phyloP scores from a whole-genome alignment of 805 yeast genomes.

The Kluyveromyces dobzhanskii region DNA sequence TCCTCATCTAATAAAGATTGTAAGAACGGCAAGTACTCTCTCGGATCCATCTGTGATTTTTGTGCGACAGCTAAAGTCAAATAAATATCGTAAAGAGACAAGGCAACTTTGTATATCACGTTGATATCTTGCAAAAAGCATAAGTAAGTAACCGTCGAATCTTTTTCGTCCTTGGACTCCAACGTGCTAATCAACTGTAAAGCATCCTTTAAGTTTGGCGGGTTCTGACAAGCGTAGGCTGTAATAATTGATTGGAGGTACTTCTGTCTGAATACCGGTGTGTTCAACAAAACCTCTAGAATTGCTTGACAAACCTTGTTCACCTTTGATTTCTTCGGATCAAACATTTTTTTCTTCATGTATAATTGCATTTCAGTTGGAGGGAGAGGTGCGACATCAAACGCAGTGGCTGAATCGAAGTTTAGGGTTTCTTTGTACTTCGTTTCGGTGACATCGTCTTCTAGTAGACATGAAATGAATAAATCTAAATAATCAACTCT shows the following conservation, averaged over 20 bases:
- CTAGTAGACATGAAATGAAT: conserved; percentile 76
- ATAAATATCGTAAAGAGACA: conserved; percentile 75
- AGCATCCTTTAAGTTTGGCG: conserved; percentile 77
- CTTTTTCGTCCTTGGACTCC: conserved; percentile 41
- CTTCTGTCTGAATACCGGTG: conserved; percentile 42
- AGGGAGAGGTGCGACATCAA: conserved; percentile 25
- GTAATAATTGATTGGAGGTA: conserved; percentile 77
- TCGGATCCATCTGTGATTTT: conserved; percentile 95
- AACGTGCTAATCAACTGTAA: conserved; percentile 51
- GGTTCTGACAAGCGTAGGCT: conserved; percentile 85
- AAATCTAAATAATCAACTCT: conserved; percentile 73
- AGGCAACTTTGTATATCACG: conserved; percentile 65
- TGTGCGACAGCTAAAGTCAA: conserved; percentile 83
- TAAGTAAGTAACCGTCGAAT: conserved; percentile 67
- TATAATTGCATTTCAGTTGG: conserved; percentile 33
- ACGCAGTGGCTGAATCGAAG: conserved; percentile 20
- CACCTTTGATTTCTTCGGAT: conserved; percentile 46
- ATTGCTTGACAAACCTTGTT: conserved; percentile 71
- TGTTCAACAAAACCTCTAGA: conserved; percentile 42
- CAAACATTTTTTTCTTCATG: conserved; percentile 33
- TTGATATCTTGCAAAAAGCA: conserved; percentile 90
- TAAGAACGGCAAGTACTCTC: conserved; percentile 89
- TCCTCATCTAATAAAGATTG: conserved; percentile 66
- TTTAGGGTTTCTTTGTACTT: conserved; percentile 70
- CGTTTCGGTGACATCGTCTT: conserved; percentile 75